phyloP scores from a whole-genome alignment of 306 rosid species.

The Vigna nakashimae region DNA sequence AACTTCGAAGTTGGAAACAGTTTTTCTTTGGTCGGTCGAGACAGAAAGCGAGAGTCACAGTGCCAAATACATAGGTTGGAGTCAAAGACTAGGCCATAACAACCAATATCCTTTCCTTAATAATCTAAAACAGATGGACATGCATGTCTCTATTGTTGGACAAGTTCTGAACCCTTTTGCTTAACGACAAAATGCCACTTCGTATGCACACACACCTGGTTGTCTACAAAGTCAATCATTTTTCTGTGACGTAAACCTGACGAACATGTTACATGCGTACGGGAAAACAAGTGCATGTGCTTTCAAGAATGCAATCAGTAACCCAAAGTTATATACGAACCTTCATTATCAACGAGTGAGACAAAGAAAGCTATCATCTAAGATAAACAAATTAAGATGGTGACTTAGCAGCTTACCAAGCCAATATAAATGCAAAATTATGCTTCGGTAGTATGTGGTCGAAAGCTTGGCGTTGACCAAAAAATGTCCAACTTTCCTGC shows the following conservation, averaged over 20 bases:
- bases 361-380: background rate
- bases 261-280: conserved; percentile 51
- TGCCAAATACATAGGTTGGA: background rate
- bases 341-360: conserved; percentile 27
- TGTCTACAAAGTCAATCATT: conserved; percentile 35
- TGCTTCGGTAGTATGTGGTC: conserved; percentile 34
- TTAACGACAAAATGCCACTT: conserved; percentile 16
- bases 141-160: conserved; percentile 32
- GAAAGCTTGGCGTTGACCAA: conserved; percentile 44
- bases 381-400: background rate
- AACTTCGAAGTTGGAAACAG: conserved; percentile 42
- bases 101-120: conserved; percentile 26
- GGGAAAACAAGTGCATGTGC: background rate
- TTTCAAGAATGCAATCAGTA: conserved; percentile 9
- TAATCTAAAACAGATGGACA: conserved; percentile 6
- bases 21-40: conserved; percentile 94
- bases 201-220: background rate
- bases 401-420: conserved; percentile 26
- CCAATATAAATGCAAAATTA: conserved; percentile 31
- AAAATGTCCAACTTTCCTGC: conserved; percentile 28
- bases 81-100: conserved; percentile 44
- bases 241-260: conserved; percentile 53
- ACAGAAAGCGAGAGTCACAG: conserved; percentile 49
- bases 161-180: conserved; percentile 8
- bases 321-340: background rate